Percentiles rank a stretch among this genome's conserved stretches.
Evolutionary conservation across 1,139 yeast genomes (phyloP).

Genomic region (Candida sanyaensis): DNA sequence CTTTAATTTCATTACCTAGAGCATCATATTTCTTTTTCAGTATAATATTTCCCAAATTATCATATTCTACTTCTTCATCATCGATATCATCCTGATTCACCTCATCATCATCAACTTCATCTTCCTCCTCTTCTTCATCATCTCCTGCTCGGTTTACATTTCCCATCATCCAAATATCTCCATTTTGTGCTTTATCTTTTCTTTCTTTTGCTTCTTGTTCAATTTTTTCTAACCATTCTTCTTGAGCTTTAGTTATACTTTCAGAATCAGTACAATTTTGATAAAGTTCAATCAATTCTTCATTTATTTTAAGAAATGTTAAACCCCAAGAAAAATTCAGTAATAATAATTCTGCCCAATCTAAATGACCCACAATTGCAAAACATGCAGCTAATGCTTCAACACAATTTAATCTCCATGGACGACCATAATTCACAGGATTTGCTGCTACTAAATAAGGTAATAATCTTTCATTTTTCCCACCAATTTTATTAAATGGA

Average conservation of each 20-base stretch:
- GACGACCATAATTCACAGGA: conserved; percentile 95
- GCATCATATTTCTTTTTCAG: conserved; percentile 10
- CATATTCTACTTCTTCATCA: conserved; percentile 15
- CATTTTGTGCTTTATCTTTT: conserved; percentile 51
- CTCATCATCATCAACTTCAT: conserved; percentile 7
- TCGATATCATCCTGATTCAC: conserved; percentile 12
- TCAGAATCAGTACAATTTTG: conserved; percentile 79
- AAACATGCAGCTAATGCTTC: conserved; percentile 98
- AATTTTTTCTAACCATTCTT: conserved; percentile 67
- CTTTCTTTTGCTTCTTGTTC: conserved; percentile 72
- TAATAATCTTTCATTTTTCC: conserved; percentile 79
- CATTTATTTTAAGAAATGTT: conserved; percentile 79
- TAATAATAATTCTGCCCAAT: conserved; percentile 81
- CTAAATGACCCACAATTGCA: conserved; percentile 88
- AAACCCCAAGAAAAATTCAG: conserved; percentile 92
- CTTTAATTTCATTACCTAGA: conserved; percentile 13
- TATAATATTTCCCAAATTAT: conserved; percentile 17
- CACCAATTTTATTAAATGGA: conserved; percentile 93
- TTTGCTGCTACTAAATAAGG: conserved; percentile 96
- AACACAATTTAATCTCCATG: conserved; percentile 95
- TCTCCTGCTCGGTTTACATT: conserved; percentile 57
- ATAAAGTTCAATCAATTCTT: conserved; percentile 73
- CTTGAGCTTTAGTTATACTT: conserved; percentile 73
- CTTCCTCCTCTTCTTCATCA: conserved; percentile 9
- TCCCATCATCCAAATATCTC: conserved; percentile 79